These are phyloP conservation scores for Nemania abortiva DNA, from an alignment of 2,329 filamentous ascomycete genomes.

Conservation along the genomic window DNA sequence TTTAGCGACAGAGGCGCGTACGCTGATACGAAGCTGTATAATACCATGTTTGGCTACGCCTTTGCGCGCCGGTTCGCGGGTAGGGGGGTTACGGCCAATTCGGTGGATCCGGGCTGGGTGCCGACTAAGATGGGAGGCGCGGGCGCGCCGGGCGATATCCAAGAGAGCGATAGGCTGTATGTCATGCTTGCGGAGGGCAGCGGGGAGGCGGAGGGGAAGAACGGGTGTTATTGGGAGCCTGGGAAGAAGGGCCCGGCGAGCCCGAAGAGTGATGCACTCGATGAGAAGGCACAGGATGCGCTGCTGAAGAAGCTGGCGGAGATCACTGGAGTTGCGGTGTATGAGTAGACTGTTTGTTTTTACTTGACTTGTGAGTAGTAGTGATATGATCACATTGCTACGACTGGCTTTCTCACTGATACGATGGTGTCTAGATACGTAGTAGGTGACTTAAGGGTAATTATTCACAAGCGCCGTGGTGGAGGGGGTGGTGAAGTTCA, in stretches of 20 bases:
- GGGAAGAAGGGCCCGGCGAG: conserved; percentile 44
- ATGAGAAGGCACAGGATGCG: conserved; percentile 59
- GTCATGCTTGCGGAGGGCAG: conserved; percentile 60
- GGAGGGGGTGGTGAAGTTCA: background rate
- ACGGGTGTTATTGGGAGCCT: conserved; percentile 57
- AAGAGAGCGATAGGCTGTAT: conserved; percentile 61
- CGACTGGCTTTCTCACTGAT: no score
- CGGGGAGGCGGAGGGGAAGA: conserved; percentile 47
- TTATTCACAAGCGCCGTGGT: background rate
- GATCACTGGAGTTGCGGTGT: conserved; percentile 42
- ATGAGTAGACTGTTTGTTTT: conserved; percentile 1
- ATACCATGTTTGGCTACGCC: conserved; percentile 66
- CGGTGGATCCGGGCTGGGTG: conserved; percentile 66
- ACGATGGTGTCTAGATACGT: no score
- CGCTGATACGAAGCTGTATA: conserved; percentile 66
- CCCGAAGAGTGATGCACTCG: conserved; percentile 51
- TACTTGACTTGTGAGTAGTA: background rate
- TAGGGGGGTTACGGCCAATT: conserved; percentile 56
- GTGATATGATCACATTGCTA: no score
- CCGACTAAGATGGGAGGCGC: conserved; percentile 66
- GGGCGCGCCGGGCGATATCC: conserved; percentile 59
- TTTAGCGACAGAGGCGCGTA: conserved; percentile 52
- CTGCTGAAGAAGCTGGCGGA: conserved; percentile 55
- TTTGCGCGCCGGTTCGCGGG: conserved; percentile 61
- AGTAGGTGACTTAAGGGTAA: background rate